Percentiles rank a stretch among this genome's conserved stretches.
Conservation (phyloP, 805 yeast species). For the Candida incommunis region DNA sequence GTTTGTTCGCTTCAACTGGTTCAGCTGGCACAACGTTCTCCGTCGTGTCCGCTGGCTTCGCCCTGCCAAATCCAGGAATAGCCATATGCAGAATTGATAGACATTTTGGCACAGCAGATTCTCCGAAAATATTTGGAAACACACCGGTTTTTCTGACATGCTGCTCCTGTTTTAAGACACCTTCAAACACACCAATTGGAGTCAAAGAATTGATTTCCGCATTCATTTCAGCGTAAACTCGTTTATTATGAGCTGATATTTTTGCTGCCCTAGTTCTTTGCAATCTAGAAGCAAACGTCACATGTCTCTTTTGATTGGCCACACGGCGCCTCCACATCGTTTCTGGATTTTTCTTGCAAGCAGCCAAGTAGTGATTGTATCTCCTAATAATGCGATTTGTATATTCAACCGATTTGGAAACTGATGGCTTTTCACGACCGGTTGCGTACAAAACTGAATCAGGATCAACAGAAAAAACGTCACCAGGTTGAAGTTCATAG, state of each 20-base stretch:
- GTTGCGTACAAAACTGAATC: constrained; percentile 72
- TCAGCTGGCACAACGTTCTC: too few species aligned
- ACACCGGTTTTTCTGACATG: constrained; percentile 70
- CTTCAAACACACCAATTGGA: constrained; percentile 20
- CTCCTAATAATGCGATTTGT: constrained; percentile 58
- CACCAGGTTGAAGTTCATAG: constrained; percentile 69
- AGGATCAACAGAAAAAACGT: constrained; percentile 73
- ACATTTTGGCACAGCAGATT: constrained; percentile 5
- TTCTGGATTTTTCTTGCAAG: constrained; percentile 43
- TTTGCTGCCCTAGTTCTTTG: constrained; percentile 17
- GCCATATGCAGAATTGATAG: constrained; percentile 8
- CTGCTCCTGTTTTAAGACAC: constrained; percentile 8
- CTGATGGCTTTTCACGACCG: constrained; percentile 73
- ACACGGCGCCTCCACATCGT: constrained; percentile 32
- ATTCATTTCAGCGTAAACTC: constrained; percentile 29
- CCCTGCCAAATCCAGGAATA: constrained; percentile 13
- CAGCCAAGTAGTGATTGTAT: constrained; percentile 62
- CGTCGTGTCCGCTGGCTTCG: too few species aligned
- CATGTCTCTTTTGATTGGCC: constrained; percentile 13
- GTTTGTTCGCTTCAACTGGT: constrained; percentile 12
- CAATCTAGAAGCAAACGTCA: constrained; percentile 3
- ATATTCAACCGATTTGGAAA: constrained; percentile 48
- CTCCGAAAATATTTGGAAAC: constrained; percentile 46
- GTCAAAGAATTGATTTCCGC: constrained; percentile 18
- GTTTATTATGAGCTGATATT: constrained; percentile 32